Evolutionary conservation across 2,329 filamentous ascomycete genomes (phyloP).

Genomic region (Thielaviopsis punctulata): DNA sequence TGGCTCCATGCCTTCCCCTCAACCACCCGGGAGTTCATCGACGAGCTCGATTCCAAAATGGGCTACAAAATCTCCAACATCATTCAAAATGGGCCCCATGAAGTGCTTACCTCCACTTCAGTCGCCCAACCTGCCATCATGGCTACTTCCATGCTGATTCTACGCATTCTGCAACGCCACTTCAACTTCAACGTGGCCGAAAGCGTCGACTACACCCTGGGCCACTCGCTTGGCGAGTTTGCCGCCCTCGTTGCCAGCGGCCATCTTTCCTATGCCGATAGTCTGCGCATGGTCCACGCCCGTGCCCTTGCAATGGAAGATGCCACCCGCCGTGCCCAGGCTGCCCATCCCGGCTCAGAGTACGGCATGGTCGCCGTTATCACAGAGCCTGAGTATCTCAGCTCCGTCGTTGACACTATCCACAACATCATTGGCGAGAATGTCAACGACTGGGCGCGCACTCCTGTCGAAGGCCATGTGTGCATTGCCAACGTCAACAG

Average conservation of each 20-base stretch:
- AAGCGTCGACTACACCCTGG: conserved; percentile 65
- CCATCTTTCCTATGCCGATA: conserved; percentile 61
- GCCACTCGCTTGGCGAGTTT: conserved; percentile 87
- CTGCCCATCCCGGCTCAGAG: conserved; percentile 49
- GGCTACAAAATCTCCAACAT: conserved; percentile 58
- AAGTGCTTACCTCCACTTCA: conserved; percentile 59
- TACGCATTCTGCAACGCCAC: conserved; percentile 70
- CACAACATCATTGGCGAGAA: conserved; percentile 41
- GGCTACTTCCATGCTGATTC: conserved; percentile 79
- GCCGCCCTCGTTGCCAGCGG: conserved; percentile 75
- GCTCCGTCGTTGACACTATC: conserved; percentile 52
- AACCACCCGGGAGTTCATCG: conserved; percentile 57
- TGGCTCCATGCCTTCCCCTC: conserved; percentile 77
- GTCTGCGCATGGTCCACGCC: conserved; percentile 56
- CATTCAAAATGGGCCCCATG: conserved; percentile 66
- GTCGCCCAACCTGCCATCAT: conserved; percentile 93
- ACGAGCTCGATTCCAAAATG: conserved; percentile 64
- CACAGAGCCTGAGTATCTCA: conserved; percentile 65
- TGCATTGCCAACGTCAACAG: conserved; percentile 87
- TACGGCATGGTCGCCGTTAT: conserved; percentile 92
- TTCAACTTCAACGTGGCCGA: conserved; percentile 59
- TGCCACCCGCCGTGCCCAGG: conserved; percentile 49
- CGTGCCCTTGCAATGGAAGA: conserved; percentile 72
- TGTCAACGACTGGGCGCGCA: conserved; percentile 22
- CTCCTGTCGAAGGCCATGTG: conserved; percentile 63